Evolutionary conservation across 768 basidiomycete genomes (phyloP).

Genomic region (Tricholoma hemisulphureum): DNA sequence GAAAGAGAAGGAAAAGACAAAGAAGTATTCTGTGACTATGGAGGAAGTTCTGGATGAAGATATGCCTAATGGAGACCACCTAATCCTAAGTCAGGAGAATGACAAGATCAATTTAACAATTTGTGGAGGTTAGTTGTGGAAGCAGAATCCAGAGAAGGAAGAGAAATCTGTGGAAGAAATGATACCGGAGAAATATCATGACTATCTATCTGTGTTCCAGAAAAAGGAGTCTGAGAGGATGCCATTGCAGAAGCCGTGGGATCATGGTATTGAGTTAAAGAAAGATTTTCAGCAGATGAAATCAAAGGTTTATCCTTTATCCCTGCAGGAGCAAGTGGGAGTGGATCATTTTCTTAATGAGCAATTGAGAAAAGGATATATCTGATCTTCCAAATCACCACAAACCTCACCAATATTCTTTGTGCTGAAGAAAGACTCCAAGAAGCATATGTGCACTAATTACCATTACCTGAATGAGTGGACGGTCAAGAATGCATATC

Average conservation of each 20-base stretch:
- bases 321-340: background rate
- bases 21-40: background rate
- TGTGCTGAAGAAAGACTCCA: background rate
- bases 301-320: constrained; percentile 6
- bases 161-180: background rate
- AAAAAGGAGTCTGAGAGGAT: constrained; percentile 10
- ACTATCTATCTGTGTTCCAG: constrained; percentile 4
- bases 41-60: background rate
- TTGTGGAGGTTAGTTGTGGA: too few relatives aligned
- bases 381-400: background rate
- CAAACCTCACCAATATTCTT: background rate
- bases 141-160: too few relatives aligned
- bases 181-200: background rate
- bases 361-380: too few relatives aligned
- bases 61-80: background rate
- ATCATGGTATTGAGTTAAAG: constrained; percentile 19
- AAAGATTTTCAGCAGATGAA: constrained; percentile 5
- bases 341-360: background rate
- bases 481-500: too few relatives aligned
- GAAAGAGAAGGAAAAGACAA: background rate
- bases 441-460: background rate
- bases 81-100: background rate
- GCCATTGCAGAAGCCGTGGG: constrained; percentile 5
- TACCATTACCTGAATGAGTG: background rate
- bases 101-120: too few relatives aligned